Evolutionary conservation across 225 moss, liverwort and hornwort genomes (phyloP).

Genomic region (Physcomitrellopsis africana): DNA sequence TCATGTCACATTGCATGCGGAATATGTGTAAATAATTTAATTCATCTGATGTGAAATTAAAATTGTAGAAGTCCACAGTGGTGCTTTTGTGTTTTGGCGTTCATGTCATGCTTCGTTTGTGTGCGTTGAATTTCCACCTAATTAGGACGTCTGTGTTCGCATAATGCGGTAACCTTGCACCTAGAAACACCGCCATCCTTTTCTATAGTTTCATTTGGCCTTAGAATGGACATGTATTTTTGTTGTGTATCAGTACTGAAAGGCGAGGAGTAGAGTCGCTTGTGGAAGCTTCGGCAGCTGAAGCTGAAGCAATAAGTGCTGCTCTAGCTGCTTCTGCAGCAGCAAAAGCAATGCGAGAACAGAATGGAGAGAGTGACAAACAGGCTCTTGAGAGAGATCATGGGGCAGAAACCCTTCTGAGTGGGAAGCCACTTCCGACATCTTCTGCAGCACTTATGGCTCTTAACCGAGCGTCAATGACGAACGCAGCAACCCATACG

Average conservation of each 20-base stretch:
- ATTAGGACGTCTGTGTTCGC: constrained; percentile 14
- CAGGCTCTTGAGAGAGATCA: constrained; percentile 39
- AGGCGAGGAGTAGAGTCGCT: constrained; percentile 49
- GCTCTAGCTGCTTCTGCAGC: constrained; percentile 43
- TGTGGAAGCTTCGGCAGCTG: constrained; percentile 55
- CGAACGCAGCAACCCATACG: constrained; percentile 35
- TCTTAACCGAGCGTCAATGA: constrained; percentile 40
- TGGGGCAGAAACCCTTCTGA: constrained; percentile 39
- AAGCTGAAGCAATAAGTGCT: constrained; percentile 61
- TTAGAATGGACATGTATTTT: constrained; percentile 1
- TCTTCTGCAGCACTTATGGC: constrained; percentile 42
- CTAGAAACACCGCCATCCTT: neutral
- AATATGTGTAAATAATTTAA: neutral
- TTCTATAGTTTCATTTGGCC: neutral
- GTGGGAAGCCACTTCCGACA: constrained; percentile 45
- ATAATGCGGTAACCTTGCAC: neutral
- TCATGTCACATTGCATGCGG: constrained; percentile 4
- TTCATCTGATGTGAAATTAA: neutral
- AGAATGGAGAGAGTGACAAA: constrained; percentile 45
- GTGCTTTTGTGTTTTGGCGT: constrained; percentile 5
- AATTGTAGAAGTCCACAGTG: neutral
- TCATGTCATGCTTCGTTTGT: neutral
- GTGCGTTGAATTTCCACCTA: neutral
- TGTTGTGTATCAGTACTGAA: constrained; percentile 32
- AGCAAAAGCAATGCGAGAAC: constrained; percentile 39